Percentiles rank a stretch among this genome's conserved stretches.
phyloP scores from a whole-genome alignment of 441 rosid species.

The Pelargonium australe region DNA sequence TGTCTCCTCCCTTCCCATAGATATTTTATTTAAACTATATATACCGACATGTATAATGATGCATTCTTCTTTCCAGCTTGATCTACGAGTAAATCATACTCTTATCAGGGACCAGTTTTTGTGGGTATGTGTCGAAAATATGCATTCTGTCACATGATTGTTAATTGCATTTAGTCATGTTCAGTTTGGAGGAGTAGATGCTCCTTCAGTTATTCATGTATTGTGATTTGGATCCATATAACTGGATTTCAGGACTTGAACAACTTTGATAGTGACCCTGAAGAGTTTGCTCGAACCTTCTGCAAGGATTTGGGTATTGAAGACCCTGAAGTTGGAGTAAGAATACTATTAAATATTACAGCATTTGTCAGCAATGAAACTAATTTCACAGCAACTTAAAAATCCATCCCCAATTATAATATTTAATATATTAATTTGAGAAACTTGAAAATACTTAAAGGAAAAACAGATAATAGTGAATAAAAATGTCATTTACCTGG shows the following conservation, averaged over 20 bases:
- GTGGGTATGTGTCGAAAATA: conserved; percentile 49
- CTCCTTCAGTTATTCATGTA: conserved; percentile 7
- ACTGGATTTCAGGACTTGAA: conserved; percentile 58
- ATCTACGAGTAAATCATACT: conserved; percentile 83
- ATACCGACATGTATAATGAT: neutral
- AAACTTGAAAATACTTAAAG: neutral
- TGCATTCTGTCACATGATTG: neutral
- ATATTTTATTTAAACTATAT: neutral
- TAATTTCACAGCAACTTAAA: neutral
- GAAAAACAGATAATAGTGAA: neutral
- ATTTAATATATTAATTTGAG: neutral
- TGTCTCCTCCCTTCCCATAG: neutral
- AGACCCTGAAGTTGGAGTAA: conserved; percentile 95
- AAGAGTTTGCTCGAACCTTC: conserved; percentile 77
- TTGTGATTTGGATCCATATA: conserved; percentile 1
- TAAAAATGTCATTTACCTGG: neutral
- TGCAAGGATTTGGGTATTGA: conserved; percentile 72
- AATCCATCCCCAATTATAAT: too few relatives aligned
- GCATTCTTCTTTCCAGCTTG: conserved; percentile 51
- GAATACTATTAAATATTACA: conserved; percentile 17
- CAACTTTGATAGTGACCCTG: conserved; percentile 88
- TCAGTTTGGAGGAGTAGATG: neutral
- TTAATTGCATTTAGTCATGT: neutral
- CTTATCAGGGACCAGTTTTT: conserved; percentile 82
- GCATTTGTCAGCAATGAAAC: neutral